phyloP scores from a whole-genome alignment of 1,139 yeast genomes.

The Scheffersomyces segobiensis region DNA sequence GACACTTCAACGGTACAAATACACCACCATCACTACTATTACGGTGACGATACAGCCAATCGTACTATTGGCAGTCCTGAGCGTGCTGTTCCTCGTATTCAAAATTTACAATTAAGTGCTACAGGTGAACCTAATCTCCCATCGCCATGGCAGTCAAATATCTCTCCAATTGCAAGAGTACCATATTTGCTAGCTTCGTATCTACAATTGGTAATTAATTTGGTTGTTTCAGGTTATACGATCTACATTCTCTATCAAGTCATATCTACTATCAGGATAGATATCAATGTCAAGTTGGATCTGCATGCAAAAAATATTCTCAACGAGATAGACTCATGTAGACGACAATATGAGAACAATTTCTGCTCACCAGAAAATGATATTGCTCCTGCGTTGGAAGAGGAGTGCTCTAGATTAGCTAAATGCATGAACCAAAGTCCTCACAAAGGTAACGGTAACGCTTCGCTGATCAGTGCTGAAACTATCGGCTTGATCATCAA shows the following conservation, averaged over 20 bases:
- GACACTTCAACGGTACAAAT: slow-evolving; percentile 23
- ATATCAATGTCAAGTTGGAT: slow-evolving; percentile 50
- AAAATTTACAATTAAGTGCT: slow-evolving; percentile 3
- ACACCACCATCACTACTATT: slow-evolving; percentile 49
- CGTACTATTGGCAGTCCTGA: not conserved
- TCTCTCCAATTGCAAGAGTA: slow-evolving; percentile 38
- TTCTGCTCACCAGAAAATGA: slow-evolving; percentile 53
- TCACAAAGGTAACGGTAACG: slow-evolving; percentile 35
- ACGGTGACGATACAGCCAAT: slow-evolving; percentile 5
- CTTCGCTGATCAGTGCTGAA: slow-evolving; percentile 59
- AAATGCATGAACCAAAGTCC: slow-evolving; percentile 64
- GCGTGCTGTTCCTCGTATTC: not conserved
- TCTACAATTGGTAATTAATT: slow-evolving; percentile 53
- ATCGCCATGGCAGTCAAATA: slow-evolving; percentile 46
- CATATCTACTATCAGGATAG: slow-evolving; percentile 49
- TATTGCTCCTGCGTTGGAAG: slow-evolving; percentile 60
- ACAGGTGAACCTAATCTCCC: slow-evolving; percentile 31
- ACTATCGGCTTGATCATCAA: slow-evolving; percentile 64
- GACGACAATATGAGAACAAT: slow-evolving; percentile 52
- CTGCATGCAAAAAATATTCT: slow-evolving; percentile 37
- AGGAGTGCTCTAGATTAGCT: slow-evolving; percentile 59
- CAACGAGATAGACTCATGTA: slow-evolving; percentile 50
- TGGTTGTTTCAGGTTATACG: slow-evolving; percentile 42
- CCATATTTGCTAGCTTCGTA: slow-evolving; percentile 61
- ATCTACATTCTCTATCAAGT: slow-evolving; percentile 44